phyloP scores from a whole-genome alignment of 2,329 filamentous ascomycete species.

The Trichoderma endophyticum region DNA sequence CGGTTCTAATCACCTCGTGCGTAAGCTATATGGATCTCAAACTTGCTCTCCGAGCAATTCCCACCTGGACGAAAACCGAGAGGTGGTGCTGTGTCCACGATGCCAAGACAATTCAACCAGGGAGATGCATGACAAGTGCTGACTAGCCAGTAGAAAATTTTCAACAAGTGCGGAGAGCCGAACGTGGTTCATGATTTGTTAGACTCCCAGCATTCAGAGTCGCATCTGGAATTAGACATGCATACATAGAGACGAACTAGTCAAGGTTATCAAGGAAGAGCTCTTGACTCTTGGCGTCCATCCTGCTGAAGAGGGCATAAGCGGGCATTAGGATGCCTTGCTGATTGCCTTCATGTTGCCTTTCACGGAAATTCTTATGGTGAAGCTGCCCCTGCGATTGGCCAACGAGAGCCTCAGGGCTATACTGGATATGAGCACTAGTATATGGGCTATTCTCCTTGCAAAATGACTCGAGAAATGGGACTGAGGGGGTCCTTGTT shows the following conservation, averaged over 20 bases:
- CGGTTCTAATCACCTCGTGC: neutral
- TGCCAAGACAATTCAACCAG: slow-evolving; percentile 4
- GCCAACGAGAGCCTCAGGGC: neutral
- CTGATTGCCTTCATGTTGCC: neutral
- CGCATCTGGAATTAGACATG: neutral
- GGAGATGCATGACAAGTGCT: slow-evolving; percentile 13
- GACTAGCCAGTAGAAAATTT: neutral
- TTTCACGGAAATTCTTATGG: neutral
- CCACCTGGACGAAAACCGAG: neutral
- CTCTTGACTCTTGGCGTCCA: neutral
- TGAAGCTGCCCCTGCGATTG: neutral
- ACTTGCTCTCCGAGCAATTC: neutral
- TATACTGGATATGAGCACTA: neutral
- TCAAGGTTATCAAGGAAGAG: neutral
- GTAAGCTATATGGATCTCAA: neutral
- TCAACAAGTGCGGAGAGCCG: neutral
- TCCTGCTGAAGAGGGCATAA: neutral
- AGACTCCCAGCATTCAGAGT: neutral
- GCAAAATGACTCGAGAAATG: neutral
- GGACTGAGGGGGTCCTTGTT: neutral
- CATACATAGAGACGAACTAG: neutral
- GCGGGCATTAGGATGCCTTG: too few species aligned
- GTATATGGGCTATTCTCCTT: neutral
- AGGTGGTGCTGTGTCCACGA: neutral
- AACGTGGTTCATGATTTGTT: neutral